These are phyloP conservation scores for Decorospora gaudefroyi DNA, from an alignment of 2,329 filamentous ascomycete species.

Conservation along the genomic window DNA sequence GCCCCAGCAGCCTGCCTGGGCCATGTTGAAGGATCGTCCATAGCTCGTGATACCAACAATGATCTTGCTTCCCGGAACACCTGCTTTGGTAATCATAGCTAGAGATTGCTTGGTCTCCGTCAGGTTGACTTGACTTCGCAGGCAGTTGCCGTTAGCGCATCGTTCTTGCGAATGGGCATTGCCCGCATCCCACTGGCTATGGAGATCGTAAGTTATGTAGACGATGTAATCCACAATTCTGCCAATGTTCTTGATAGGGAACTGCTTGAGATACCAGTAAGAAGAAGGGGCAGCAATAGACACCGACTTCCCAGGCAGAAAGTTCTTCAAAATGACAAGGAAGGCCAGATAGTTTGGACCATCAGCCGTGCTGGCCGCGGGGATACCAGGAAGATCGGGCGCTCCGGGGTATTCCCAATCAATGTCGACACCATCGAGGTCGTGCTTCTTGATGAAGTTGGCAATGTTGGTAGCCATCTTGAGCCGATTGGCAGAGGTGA, in stretches of 20 bases:
- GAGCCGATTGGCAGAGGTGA: conserved; percentile 46
- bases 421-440: conserved; percentile 48
- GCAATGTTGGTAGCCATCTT: conserved; percentile 33
- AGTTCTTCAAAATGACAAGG: neutral
- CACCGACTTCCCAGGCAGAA: conserved; percentile 16
- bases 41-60: conserved; percentile 45
- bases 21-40: conserved; percentile 46
- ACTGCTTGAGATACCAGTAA: conserved; percentile 38
- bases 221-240: conserved; percentile 35
- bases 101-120: conserved; percentile 46
- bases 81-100: conserved; percentile 48
- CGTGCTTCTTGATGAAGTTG: conserved; percentile 26
- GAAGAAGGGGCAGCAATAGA: conserved; percentile 38
- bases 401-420: conserved; percentile 54
- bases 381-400: neutral
- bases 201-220: conserved; percentile 46
- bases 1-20: conserved; percentile 36
- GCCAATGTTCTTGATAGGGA: conserved; percentile 30
- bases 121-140: conserved; percentile 46
- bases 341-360: neutral
- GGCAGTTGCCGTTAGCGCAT: conserved; percentile 38
- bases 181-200: conserved; percentile 51
- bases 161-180: conserved; percentile 34
- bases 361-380: conserved; percentile 16
- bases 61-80: conserved; percentile 37